A percentile compares a stretch with the other conserved stretches of the same genome.
Conservation (phyloP, 2,329 filamentous ascomycete species). For the Claviceps sp. region DNA sequence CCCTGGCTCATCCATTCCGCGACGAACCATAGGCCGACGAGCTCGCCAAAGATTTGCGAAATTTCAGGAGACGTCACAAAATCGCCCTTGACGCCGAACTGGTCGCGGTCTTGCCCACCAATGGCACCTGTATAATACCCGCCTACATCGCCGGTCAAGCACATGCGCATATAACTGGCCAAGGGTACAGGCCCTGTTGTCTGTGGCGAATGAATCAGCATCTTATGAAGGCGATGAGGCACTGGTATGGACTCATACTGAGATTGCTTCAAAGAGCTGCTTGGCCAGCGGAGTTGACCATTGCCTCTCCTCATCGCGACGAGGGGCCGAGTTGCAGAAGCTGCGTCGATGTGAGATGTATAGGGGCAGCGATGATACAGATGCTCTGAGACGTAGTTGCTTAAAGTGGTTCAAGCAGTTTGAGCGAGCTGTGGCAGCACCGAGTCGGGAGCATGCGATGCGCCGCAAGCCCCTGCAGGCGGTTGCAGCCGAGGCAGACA, state of each 20-base stretch:
- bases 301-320: slow-evolving; percentile 34
- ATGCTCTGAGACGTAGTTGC: too few species aligned
- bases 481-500: neutral
- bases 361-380: neutral
- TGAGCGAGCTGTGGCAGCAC: neutral
- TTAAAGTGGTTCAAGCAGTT: neutral
- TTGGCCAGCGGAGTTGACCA: slow-evolving; percentile 93
- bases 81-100: slow-evolving; percentile 86
- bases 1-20: slow-evolving; percentile 95
- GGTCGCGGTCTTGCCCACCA: slow-evolving; percentile 52
- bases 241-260: slow-evolving; percentile 34
- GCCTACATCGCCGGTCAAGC: slow-evolving; percentile 76
- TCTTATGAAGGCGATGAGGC: too few species aligned
- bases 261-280: slow-evolving; percentile 74
- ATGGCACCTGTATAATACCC: slow-evolving; percentile 84
- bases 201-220: slow-evolving; percentile 12
- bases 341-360: neutral
- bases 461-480: slow-evolving; percentile 1
- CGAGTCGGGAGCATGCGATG: neutral
- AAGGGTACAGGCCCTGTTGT: slow-evolving; percentile 82
- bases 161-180: slow-evolving; percentile 97
- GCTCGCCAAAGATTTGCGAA: slow-evolving; percentile 90
- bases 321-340: slow-evolving; percentile 1
- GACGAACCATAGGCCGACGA: slow-evolving; percentile 88
- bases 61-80: slow-evolving; percentile 97